Base-by-base conservation (phyloP, 208 protist species). In the Acanthamoeba healyi region DNA sequence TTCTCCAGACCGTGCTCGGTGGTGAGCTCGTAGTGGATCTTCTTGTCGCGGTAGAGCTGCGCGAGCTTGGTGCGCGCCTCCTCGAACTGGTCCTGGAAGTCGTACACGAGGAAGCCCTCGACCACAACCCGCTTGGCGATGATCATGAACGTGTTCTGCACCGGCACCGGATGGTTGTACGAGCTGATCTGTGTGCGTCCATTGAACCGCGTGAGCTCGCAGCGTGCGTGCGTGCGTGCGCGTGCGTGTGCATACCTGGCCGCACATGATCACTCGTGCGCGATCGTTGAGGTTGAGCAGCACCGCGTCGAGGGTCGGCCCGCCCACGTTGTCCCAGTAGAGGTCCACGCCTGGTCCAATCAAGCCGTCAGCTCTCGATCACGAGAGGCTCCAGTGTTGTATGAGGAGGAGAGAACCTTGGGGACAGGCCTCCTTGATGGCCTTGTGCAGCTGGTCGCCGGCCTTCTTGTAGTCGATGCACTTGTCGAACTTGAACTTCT, bases 271-370 rank as follows among this genome's bases (percentile, higher is more conserved):
- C 24, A 96, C 74, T 12, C 91, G 90, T 12, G 38, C 93, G 56
- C 7, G 0, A 0, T 51, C 10, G 40, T 94, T 94, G 40, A 94
- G n/a, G 51, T 86, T 86, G n/a, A 63, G 42, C 12, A 94, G 42
- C 15, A 67, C 89, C 1, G 89, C 89, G 24, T 94, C 89, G 0
- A 77, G 58, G 4, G 89, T 94, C 7, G 42, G 49, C 6, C 96
- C 96, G 29, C 96, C 96, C 40, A 97, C 96, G 93, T 97, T 97
- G 32, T 97, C 96, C 92, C 96, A 97, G 90, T 96, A 97, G 1
- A 97, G 15, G 93, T 97, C 96, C 32, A 97, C 63, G 29, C 96
- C 34, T 72, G 63, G n/a, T 15, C 34, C n/a, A n/a, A n/a, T n/a
- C n/a, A n/a, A n/a, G n/a, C n/a, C n/a, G n/a, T n/a, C n/a, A n/a